Conservation (phyloP, 2,329 filamentous ascomycete species). For the Aureobasidium lini region DNA sequence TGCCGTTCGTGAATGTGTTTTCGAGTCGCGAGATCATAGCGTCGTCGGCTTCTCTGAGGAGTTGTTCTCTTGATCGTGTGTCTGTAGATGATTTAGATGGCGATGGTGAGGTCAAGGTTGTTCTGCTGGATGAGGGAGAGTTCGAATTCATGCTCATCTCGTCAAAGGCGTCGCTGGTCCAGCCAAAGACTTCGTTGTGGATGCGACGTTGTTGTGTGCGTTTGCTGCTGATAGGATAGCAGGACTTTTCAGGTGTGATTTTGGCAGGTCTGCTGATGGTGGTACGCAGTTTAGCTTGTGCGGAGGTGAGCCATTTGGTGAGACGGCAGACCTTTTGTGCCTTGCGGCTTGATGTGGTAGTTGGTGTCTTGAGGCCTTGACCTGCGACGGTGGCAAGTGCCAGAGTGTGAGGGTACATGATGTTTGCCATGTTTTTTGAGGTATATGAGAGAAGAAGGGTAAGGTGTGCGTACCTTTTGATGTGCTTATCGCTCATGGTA, state of each 20-base stretch:
- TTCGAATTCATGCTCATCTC: neutral
- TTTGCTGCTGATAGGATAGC: neutral
- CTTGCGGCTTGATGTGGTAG: neutral
- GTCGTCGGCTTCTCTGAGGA: neutral
- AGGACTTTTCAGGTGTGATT: neutral
- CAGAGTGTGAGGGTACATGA: neutral
- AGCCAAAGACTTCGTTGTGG: slow-evolving; percentile 11
- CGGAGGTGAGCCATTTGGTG: neutral
- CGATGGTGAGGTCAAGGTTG: neutral
- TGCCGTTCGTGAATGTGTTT: neutral
- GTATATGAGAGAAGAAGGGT: neutral
- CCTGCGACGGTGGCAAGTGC: neutral
- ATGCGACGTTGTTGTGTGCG: neutral
- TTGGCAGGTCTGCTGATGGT: neutral
- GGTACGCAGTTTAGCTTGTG: neutral
- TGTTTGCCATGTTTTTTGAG: neutral
- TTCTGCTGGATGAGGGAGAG: neutral
- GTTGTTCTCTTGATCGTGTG: neutral
- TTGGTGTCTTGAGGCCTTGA: neutral
- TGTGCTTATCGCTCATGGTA: neutral
- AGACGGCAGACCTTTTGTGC: neutral
- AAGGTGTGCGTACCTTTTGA: neutral
- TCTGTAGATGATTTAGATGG: neutral
- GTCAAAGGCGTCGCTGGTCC: neutral
- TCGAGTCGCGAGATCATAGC: neutral